Evolutionary conservation across 108 stramenopile species (phyloP).

Genomic region (Skeletonema marinoi): DNA sequence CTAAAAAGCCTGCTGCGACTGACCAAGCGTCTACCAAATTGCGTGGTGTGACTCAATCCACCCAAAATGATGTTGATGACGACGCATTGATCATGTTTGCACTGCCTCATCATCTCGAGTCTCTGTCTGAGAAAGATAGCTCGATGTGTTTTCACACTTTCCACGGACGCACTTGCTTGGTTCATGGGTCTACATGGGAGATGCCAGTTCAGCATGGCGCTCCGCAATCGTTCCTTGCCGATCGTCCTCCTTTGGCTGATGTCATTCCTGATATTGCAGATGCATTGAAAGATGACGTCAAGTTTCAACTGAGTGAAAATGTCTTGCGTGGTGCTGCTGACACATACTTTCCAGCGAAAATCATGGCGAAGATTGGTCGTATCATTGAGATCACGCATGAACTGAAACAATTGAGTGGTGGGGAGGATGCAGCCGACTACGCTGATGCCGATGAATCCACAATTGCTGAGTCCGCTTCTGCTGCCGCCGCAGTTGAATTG

Average conservation of each 20-base stretch:
- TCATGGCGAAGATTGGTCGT: slow-evolving; percentile 90
- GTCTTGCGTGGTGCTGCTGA: slow-evolving; percentile 90
- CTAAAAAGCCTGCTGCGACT: not conserved
- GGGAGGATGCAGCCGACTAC: slow-evolving; percentile 35
- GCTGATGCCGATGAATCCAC: slow-evolving; percentile 34
- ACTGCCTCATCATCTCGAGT: slow-evolving; percentile 74
- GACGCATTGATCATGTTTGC: slow-evolving; percentile 65
- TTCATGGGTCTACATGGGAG: slow-evolving; percentile 34
- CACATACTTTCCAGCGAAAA: slow-evolving; percentile 94
- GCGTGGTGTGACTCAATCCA: slow-evolving; percentile 18
- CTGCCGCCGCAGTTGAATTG: slow-evolving; percentile 53
- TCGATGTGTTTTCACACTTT: slow-evolving; percentile 45
- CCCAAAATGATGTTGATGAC: slow-evolving; percentile 21
- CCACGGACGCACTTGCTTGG: slow-evolving; percentile 45
- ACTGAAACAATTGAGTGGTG: slow-evolving; percentile 44
- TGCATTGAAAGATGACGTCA: slow-evolving; percentile 57
- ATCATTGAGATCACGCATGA: slow-evolving; percentile 86
- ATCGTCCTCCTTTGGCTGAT: slow-evolving; percentile 57
- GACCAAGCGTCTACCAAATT: slow-evolving; percentile 37
- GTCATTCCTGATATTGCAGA: slow-evolving; percentile 53
- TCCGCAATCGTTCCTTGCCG: slow-evolving; percentile 67
- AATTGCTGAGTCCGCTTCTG: slow-evolving; percentile 33
- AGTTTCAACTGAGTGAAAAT: slow-evolving; percentile 71
- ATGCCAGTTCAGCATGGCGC: slow-evolving; percentile 38
- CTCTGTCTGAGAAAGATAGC: slow-evolving; percentile 26